Evolutionary conservation across 352 stramenopile genomes (phyloP).

Genomic region (Bremia lactucae): DNA sequence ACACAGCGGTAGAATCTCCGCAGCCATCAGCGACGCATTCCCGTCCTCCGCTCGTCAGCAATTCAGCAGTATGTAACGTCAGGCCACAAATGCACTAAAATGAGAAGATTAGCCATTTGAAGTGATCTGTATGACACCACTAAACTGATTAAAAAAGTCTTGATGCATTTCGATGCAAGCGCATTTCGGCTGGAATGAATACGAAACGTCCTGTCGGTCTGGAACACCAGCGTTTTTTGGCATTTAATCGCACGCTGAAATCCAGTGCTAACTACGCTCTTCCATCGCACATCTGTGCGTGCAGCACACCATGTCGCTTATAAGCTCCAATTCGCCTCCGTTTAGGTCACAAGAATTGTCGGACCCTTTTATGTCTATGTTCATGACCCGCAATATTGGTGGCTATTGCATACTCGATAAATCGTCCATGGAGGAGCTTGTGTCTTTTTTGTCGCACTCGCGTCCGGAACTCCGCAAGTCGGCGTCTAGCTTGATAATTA

Average conservation of each 20-base stretch:
- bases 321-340: conserved; percentile 31
- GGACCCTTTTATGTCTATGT: background rate
- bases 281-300: conserved; percentile 43
- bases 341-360: conserved; percentile 8
- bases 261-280: conserved; percentile 61
- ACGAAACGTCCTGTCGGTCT: conserved; percentile 49
- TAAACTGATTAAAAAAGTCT: conserved; percentile 55
- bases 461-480: conserved; percentile 81
- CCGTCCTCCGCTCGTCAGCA: conserved; percentile 25
- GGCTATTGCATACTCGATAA: conserved; percentile 13
- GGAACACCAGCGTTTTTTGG: conserved; percentile 55
- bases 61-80: conserved; percentile 59
- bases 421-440: conserved; percentile 67
- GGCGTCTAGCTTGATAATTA: conserved; percentile 66
- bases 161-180: conserved; percentile 48
- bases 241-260: conserved; percentile 45
- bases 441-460: conserved; percentile 70
- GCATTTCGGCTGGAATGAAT: conserved; percentile 61
- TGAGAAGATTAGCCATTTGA: conserved; percentile 14
- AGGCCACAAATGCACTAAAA: conserved; percentile 59
- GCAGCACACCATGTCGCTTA: conserved; percentile 44
- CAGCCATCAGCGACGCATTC: conserved; percentile 7
- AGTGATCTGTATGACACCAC: conserved; percentile 25
- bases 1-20: conserved; percentile 17
- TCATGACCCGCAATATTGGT: conserved; percentile 20